Evolutionary conservation across 1,284 basidiomycete species (phyloP), one percentile per base, ranked within the genome.

Genomic region (Apiotrichum laibachii): DNA sequence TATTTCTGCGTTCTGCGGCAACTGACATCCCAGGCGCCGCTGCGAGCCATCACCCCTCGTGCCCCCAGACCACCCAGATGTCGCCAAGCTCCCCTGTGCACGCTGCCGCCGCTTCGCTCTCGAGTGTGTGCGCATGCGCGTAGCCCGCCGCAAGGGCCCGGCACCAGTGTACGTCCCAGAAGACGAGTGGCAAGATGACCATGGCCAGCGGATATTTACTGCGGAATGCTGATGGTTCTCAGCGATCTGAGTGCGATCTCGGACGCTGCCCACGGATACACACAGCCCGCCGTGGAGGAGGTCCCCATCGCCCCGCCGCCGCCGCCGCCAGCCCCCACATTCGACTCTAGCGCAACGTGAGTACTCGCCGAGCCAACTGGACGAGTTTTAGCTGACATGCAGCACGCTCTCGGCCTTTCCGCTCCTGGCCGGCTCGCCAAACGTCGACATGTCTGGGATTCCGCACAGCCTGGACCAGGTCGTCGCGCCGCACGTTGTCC

Each of bases 11-110:
- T 46, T 31, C 31, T 40, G 13, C 15, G 42, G 57, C 64, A 48
- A 79, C 67, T 22, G 76, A 74, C 21, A 35, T 47, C 4, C n/a
- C 52, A 74, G 71, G 50, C 71, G 72, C 18, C 69, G 72, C 12
- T 76, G 73, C 49, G 73, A 74, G 34, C 73, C 73, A 2, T 72
- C 73, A 0, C 73, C 73, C 15, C 63, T 76, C 5, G 72, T 76
- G 3, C 68, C 72, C 1, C 62, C 69, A 1, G 65, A 69, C 46
- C 72, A 76, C 54, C 73, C 72, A 0, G 72, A 74, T 45, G 69
- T 65, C 8, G 69, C 69, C n/a, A 73, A 68, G 48, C 64, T 74
- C 5, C 73, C 73, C 1, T 76, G 73, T 55, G 73, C 72, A 3
- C 55, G 73, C 35, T 76, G 73, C 50, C 60, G 73, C 5, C 61